Conservation (phyloP, 2,329 filamentous ascomycete genomes). For the Colletotrichum sp. region DNA sequence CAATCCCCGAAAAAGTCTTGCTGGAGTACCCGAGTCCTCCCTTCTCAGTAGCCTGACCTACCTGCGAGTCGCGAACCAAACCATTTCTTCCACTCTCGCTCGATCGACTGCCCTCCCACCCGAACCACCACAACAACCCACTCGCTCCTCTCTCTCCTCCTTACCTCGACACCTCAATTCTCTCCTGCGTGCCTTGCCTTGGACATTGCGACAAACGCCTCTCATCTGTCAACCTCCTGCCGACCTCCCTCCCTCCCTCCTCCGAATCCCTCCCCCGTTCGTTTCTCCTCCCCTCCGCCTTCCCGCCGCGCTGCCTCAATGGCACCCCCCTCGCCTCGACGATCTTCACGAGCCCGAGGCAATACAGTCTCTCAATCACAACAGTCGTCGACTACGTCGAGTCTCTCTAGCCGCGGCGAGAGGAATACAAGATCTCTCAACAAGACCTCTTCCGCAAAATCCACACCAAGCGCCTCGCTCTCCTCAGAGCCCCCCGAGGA, state of each 20-base stretch:
- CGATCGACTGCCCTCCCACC: conserved; percentile 11
- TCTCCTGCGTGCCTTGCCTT: conserved; percentile 29
- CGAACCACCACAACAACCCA: conserved; percentile 21
- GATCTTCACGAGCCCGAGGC: conserved; percentile 88
- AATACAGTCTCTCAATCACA: conserved; percentile 77
- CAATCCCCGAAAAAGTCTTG: conserved; percentile 15
- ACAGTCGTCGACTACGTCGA: conserved; percentile 79
- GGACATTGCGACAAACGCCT: conserved; percentile 31
- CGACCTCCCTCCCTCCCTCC: conserved; percentile 33
- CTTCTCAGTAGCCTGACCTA: conserved; percentile 18
- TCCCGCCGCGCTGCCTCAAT: conserved; percentile 43
- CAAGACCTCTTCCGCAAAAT: conserved; percentile 78
- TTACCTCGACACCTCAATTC: conserved; percentile 27
- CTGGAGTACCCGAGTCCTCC: conserved; percentile 20
- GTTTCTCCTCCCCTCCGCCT: conserved; percentile 2
- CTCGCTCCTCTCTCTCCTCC: conserved; percentile 25
- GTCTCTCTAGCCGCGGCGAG: conserved; percentile 77
- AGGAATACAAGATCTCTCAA: conserved; percentile 74
- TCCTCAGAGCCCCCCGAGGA: conserved; percentile 74
- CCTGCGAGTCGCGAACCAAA: conserved; percentile 13
- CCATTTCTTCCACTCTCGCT: conserved; percentile 19
- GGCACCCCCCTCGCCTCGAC: conserved; percentile 75
- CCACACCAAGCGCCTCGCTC: conserved; percentile 73
- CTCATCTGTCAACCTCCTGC: conserved; percentile 33
- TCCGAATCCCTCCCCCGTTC: conserved; percentile 26